Evolutionary conservation across 2,329 filamentous ascomycete species (phyloP).

Genomic region (Colletotrichum sp.): DNA sequence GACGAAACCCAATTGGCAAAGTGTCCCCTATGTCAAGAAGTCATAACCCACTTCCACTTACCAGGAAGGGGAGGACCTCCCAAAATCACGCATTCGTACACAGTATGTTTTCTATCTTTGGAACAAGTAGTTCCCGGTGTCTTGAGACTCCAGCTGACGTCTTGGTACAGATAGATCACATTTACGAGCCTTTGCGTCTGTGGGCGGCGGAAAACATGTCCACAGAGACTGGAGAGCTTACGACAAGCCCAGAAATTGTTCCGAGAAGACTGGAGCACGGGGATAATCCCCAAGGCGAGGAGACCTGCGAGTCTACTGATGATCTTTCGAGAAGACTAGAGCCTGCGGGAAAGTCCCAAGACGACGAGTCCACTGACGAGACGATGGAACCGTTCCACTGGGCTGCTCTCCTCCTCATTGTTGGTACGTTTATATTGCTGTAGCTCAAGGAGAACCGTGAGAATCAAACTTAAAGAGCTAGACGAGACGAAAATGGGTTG

Average conservation of each 20-base stretch:
- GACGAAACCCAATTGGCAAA: not conserved
- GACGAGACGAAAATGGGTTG: not conserved
- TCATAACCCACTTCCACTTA: not conserved
- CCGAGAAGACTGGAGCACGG: not conserved
- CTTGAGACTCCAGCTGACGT: not conserved
- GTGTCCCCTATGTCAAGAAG: not conserved
- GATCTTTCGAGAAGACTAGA: not conserved
- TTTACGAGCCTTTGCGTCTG: not conserved
- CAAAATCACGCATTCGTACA: not conserved
- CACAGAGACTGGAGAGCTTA: not conserved
- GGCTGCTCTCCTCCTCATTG: not conserved
- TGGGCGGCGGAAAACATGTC: not conserved
- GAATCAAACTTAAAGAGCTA: rapidly evolving
- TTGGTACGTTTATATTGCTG: not conserved
- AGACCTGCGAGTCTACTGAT: not conserved
- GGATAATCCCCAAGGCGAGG: not conserved
- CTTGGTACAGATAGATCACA: not conserved
- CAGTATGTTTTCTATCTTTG: not conserved
- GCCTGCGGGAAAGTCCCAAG: not conserved
- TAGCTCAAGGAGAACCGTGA: not conserved
- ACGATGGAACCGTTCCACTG: not conserved
- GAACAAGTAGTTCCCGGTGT: not conserved
- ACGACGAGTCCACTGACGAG: not conserved
- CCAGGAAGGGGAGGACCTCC: not conserved
- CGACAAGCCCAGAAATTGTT: not conserved